These are phyloP conservation scores for Pleurotus pulmonarius DNA, from an alignment of 768 basidiomycete species.

Conservation along the genomic window DNA sequence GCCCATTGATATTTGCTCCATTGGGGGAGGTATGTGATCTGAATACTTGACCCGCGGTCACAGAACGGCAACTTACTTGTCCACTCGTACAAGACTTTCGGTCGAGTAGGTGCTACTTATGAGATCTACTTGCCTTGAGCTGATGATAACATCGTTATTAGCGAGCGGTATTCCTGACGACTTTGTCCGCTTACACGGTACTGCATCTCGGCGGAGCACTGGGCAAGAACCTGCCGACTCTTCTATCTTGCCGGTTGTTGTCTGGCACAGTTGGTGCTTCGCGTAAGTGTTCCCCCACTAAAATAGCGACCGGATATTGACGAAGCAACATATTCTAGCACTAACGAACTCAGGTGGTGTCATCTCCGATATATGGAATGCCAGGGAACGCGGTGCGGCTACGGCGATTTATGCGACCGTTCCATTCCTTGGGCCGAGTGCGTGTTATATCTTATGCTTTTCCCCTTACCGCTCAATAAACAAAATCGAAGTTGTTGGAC, in stretches of 20 bases:
- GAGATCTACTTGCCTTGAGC: background rate
- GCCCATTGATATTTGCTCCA: constrained; percentile 54
- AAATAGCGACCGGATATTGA: constrained; percentile 5
- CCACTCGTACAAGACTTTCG: constrained; percentile 36
- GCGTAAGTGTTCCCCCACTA: constrained; percentile 29
- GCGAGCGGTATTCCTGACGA: constrained; percentile 53
- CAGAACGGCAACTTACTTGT: too few relatives aligned
- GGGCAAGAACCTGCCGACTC: constrained; percentile 40
- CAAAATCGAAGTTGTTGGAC: constrained; percentile 47
- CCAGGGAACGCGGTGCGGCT: constrained; percentile 57
- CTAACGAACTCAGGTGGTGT: constrained; percentile 56
- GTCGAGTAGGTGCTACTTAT: constrained; percentile 36
- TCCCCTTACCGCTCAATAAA: background rate
- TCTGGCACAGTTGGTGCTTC: constrained; percentile 59
- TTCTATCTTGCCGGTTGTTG: constrained; percentile 49
- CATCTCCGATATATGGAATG: constrained; percentile 56
- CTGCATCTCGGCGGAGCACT: constrained; percentile 55
- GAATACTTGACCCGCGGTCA: background rate
- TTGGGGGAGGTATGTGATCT: constrained; percentile 44
- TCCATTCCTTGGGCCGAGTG: constrained; percentile 56
- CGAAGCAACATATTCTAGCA: constrained; percentile 27
- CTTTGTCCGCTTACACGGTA: constrained; percentile 44
- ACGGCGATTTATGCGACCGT: constrained; percentile 56
- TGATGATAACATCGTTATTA: constrained; percentile 15
- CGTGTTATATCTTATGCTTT: background rate